Percentiles rank a stretch among this genome's conserved stretches.
phyloP scores from a whole-genome alignment of 2,329 filamentous ascomycete genomes.

The Fusarium xyrophilum region DNA sequence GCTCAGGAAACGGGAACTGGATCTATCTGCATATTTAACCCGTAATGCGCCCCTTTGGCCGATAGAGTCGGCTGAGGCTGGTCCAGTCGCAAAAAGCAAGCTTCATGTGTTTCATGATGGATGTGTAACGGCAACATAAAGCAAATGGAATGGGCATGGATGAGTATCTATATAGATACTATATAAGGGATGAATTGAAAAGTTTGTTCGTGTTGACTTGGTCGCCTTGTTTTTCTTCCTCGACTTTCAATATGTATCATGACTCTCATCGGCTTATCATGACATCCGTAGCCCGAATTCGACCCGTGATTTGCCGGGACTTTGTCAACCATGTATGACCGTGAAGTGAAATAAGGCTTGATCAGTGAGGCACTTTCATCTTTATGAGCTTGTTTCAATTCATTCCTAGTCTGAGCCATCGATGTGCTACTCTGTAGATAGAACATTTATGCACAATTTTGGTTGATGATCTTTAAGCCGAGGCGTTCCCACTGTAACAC shows the following conservation, averaged over 20 bases:
- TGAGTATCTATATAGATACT: not conserved
- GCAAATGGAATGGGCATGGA: conserved; percentile 1
- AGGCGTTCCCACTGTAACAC: not conserved
- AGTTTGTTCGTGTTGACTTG: not conserved
- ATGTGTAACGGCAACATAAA: conserved; percentile 26
- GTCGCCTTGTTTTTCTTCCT: not conserved
- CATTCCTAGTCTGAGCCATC: too few relatives aligned
- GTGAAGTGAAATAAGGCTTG: not conserved
- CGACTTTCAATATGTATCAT: not conserved
- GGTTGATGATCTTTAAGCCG: not conserved
- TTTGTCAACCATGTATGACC: too few relatives aligned
- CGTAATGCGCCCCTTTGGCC: conserved; percentile 38
- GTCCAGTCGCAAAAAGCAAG: conserved; percentile 37
- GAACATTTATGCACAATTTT: not conserved
- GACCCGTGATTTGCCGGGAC: not conserved
- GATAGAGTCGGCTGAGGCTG: conserved; percentile 25
- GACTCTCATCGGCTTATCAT: not conserved
- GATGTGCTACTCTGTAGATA: not conserved
- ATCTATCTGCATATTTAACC: conserved; percentile 35
- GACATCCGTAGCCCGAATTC: not conserved
- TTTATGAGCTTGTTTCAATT: not conserved
- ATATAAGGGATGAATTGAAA: conserved; percentile 34
- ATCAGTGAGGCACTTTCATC: too few relatives aligned
- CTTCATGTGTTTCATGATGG: conserved; percentile 35
- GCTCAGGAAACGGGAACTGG: conserved; percentile 11